Evolutionary conservation across 1,139 yeast species (phyloP).

Genomic region (Yamadazyma pseudoaaseri): DNA sequence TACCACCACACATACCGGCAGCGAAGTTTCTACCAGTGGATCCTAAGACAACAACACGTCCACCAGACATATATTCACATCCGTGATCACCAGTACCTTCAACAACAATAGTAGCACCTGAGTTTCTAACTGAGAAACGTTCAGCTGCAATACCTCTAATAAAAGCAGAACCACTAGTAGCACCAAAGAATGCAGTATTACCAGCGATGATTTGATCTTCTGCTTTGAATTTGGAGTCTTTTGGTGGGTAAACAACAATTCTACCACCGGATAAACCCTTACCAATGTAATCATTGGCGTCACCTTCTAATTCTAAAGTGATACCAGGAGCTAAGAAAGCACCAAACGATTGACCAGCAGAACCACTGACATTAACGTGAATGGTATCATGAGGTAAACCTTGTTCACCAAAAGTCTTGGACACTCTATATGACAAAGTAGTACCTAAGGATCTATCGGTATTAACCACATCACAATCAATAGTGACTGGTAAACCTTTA

Average conservation of each 20-base stretch:
- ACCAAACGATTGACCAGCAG: constrained; percentile 98
- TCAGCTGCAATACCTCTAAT: constrained; percentile 98
- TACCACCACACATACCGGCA: constrained; percentile 99
- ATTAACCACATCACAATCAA: constrained; percentile 89
- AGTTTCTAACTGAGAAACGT: constrained; percentile 96
- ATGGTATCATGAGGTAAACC: constrained; percentile 96
- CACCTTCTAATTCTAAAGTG: constrained; percentile 94
- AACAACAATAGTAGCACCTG: constrained; percentile 95
- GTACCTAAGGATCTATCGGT: constrained; percentile 97
- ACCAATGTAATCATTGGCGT: constrained; percentile 96
- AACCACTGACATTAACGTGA: constrained; percentile 86
- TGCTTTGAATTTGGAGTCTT: constrained; percentile 78
- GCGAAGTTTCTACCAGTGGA: constrained; percentile 94
- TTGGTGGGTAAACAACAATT: constrained; percentile 87
- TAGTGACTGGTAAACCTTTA: constrained; percentile 90
- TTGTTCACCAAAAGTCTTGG: constrained; percentile 88
- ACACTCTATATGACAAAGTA: constrained; percentile 88
- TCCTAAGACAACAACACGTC: constrained; percentile 92
- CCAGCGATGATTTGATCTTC: constrained; percentile 97
- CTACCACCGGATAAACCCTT: constrained; percentile 97
- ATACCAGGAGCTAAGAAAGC: constrained; percentile 96
- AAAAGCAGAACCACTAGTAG: constrained; percentile 92
- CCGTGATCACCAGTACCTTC: constrained; percentile 99
- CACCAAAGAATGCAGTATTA: constrained; percentile 97
- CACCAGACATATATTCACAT: constrained; percentile 99